Conservation (phyloP, 1,139 yeast genomes). For the Wickerhamomyces sp. region DNA sequence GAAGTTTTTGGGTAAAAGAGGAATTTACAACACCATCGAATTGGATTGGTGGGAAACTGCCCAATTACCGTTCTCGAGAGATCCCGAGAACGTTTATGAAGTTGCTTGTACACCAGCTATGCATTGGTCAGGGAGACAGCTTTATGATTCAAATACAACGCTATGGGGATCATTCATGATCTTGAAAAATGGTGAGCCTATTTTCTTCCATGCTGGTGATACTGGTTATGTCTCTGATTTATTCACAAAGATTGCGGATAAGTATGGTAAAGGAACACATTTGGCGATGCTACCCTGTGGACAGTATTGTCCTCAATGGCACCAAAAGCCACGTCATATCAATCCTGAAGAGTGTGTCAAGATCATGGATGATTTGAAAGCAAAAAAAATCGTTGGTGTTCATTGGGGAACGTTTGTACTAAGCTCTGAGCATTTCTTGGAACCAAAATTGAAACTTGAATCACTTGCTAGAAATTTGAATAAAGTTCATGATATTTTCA, state of each 20-base stretch:
- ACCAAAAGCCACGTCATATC: slow-evolving; percentile 82
- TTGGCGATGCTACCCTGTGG: slow-evolving; percentile 87
- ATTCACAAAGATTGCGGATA: slow-evolving; percentile 57
- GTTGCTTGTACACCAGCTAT: slow-evolving; percentile 89
- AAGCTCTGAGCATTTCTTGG: slow-evolving; percentile 82
- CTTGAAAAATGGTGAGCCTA: slow-evolving; percentile 57
- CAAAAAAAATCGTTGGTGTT: slow-evolving; percentile 70
- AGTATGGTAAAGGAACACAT: slow-evolving; percentile 57
- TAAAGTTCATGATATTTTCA: slow-evolving; percentile 34
- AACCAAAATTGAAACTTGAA: slow-evolving; percentile 58
- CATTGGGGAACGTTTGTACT: slow-evolving; percentile 96
- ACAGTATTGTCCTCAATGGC: slow-evolving; percentile 95
- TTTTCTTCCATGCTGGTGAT: slow-evolving; percentile 90
- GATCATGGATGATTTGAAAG: slow-evolving; percentile 59
- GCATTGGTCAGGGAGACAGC: slow-evolving; percentile 93
- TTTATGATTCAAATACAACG: slow-evolving; percentile 72
- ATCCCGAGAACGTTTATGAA: slow-evolving; percentile 52
- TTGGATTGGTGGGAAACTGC: slow-evolving; percentile 90
- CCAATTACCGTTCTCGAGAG: slow-evolving; percentile 33
- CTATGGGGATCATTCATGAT: slow-evolving; percentile 86
- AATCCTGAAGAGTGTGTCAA: slow-evolving; percentile 73
- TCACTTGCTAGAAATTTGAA: slow-evolving; percentile 30
- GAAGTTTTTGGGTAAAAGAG: slow-evolving; percentile 47
- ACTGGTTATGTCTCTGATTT: slow-evolving; percentile 80
- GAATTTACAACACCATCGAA: slow-evolving; percentile 49